Evolutionary conservation across 75 land plant species (phyloP).

Genomic region (Azolla pinnata): DNA sequence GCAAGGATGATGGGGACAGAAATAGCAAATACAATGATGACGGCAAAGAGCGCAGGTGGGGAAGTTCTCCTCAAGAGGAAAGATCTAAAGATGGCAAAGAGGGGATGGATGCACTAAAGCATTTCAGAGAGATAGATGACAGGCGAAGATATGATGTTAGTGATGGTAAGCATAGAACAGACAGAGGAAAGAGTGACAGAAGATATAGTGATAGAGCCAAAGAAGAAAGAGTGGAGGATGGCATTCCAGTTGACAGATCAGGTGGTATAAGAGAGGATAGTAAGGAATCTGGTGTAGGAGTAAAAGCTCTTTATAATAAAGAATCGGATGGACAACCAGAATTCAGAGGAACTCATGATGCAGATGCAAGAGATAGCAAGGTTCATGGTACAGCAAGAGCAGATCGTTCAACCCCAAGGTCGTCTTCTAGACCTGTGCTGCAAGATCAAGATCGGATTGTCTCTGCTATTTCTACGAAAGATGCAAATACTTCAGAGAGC

Average conservation of each 20-base stretch:
- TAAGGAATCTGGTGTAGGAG: background rate
- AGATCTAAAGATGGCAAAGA: background rate
- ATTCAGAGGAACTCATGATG: background rate
- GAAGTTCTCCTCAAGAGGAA: background rate
- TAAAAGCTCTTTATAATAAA: background rate
- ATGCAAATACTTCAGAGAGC: background rate
- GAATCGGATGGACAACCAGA: background rate
- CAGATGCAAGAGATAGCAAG: constrained; percentile 1
- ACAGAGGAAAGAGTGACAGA: background rate
- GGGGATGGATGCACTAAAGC: background rate
- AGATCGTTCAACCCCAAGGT: background rate
- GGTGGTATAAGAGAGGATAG: background rate
- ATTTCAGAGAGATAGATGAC: background rate
- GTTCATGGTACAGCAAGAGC: background rate
- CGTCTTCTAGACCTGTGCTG: background rate
- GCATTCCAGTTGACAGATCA: constrained; percentile 1
- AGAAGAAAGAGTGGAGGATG: background rate
- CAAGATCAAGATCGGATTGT: constrained; percentile 1
- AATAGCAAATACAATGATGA: constrained; percentile 1
- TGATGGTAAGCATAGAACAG: background rate
- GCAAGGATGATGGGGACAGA: background rate
- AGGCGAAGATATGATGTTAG: background rate
- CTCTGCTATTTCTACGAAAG: background rate
- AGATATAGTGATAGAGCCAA: background rate
- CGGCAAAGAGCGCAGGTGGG: background rate